Base-by-base conservation (phyloP, 169 alveolate species). In the Babesia caballi region DNA sequence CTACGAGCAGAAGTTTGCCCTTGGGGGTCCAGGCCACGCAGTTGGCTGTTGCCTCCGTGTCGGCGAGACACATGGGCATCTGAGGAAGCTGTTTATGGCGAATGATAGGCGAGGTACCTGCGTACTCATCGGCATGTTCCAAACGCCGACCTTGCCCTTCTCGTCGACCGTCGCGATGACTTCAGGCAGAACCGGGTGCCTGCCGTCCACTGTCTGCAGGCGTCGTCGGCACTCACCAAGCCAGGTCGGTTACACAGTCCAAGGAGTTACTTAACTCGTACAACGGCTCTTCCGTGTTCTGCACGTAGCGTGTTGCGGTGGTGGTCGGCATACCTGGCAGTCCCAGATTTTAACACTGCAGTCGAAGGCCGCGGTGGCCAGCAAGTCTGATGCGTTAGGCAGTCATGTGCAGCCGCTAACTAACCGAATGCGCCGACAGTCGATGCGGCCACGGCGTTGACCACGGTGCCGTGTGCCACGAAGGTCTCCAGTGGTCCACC, bases 101-200 rank as follows among this genome's bases (percentile, higher is more conserved):
- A 3, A 17, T 8, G 5, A 9, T 36, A 19, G 44, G 11, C 54
- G 36, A 12, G 8, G 5, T 41, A 59, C 69, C 69, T 40, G 30
- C 5, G 38, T 19, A 21, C 40, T 59, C 25, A 14, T 15, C 25
- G 40, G 4, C 23, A 59, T 38, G 44, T 25, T 59, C 69, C 69
- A 59, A 0, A 38, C 23, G 33, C 21, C 15, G n/a, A 59, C 40
- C n/a, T 59, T 59, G 27, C 69, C 69, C 17, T 38, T 28, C 14
- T 42, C 53, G 53, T 59, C 69, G 25, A 30, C 69, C 25, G 44
- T 59, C n/a, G 69, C 69, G 3, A 59, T n/a, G 19, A 59, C 69
- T 11, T 38, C 41, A 8, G 69, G 19, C 3, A 42, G 23, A 6
- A 25, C 27, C 17, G 69, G 69, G 32, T 23, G 12, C 69, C 69